Percentiles rank a stretch among this genome's conserved stretches.
phyloP scores from a whole-genome alignment of 352 stramenopile genomes.

The Phytopythium chamaehyphon region DNA sequence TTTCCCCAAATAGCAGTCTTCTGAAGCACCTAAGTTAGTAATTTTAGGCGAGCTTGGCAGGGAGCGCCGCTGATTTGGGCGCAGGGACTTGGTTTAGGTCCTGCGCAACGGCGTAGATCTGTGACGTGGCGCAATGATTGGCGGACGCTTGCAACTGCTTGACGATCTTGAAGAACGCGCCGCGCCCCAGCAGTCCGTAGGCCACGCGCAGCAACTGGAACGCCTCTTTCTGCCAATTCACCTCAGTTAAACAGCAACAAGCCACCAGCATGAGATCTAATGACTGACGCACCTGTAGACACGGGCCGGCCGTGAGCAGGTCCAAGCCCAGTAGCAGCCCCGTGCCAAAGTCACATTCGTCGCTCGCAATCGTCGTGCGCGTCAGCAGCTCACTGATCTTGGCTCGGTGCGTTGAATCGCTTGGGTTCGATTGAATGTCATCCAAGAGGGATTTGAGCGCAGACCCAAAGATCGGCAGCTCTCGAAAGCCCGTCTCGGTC shows the following conservation, averaged over 20 bases:
- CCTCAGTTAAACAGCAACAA: background rate
- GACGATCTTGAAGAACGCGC: constrained; percentile 37
- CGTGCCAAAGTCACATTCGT: constrained; percentile 72
- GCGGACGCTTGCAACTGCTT: too few relatives aligned
- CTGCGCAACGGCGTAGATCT: too few relatives aligned
- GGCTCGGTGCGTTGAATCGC: background rate
- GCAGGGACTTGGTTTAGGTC: background rate
- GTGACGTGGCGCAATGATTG: too few relatives aligned
- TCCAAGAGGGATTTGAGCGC: constrained; percentile 30
- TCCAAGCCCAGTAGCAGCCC: constrained; percentile 56
- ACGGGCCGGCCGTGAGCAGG: constrained; percentile 36
- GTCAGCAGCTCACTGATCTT: constrained; percentile 52
- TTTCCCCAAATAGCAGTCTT: too few relatives aligned
- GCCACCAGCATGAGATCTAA: background rate
- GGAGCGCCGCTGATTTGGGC: background rate
- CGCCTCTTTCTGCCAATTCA: constrained; percentile 32
- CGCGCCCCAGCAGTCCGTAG: constrained; percentile 47
- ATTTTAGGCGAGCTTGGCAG: too few relatives aligned
- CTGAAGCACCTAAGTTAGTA: too few relatives aligned
- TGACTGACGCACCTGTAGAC: constrained; percentile 27
- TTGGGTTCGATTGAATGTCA: constrained; percentile 1
- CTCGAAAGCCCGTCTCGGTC: constrained; percentile 47
- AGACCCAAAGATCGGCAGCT: constrained; percentile 34
- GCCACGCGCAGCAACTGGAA: constrained; percentile 40
- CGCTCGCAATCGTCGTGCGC: constrained; percentile 57